phyloP scores from a whole-genome alignment of 352 stramenopile species.

The Pythium brachiatum region DNA sequence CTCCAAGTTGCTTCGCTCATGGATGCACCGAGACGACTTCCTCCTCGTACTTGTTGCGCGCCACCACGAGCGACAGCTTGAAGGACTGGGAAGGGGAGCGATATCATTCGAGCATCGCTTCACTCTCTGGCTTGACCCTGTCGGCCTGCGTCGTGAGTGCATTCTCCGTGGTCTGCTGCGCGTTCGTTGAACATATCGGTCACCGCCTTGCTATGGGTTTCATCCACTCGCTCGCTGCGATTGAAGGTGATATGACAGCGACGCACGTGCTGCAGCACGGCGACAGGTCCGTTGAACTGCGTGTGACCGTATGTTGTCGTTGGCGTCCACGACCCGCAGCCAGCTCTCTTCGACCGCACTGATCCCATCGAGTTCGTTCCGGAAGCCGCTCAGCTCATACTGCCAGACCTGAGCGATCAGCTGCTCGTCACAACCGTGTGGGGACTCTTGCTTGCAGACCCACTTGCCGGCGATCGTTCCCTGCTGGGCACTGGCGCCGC shows the following conservation, averaged over 20 bases:
- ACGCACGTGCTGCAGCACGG: slow-evolving; percentile 13
- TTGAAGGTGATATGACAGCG: slow-evolving; percentile 1
- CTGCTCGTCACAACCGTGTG: not conserved
- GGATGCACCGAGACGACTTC: too few relatives aligned
- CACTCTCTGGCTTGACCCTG: too few relatives aligned
- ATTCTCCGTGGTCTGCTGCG: too few relatives aligned
- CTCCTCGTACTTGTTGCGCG: too few relatives aligned
- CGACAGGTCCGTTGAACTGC: slow-evolving; percentile 8
- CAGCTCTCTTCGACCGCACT: slow-evolving; percentile 5
- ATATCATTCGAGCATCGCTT: too few relatives aligned
- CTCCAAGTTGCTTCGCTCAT: too few relatives aligned
- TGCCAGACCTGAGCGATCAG: not conserved
- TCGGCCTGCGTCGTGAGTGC: too few relatives aligned
- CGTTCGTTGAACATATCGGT: not conserved
- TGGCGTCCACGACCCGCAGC: slow-evolving; percentile 3
- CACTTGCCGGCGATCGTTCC: slow-evolving; percentile 12
- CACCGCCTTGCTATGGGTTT: not conserved
- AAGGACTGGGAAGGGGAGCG: too few relatives aligned
- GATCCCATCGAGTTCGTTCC: slow-evolving; percentile 3
- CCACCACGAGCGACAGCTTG: too few relatives aligned
- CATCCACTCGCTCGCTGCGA: not conserved
- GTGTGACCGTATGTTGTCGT: slow-evolving; percentile 6
- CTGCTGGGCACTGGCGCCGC: not conserved
- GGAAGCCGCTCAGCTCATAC: not conserved
- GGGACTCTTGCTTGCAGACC: not conserved